phyloP scores from a whole-genome alignment of 257 asterid species.

The Leonotis leonurus region DNA sequence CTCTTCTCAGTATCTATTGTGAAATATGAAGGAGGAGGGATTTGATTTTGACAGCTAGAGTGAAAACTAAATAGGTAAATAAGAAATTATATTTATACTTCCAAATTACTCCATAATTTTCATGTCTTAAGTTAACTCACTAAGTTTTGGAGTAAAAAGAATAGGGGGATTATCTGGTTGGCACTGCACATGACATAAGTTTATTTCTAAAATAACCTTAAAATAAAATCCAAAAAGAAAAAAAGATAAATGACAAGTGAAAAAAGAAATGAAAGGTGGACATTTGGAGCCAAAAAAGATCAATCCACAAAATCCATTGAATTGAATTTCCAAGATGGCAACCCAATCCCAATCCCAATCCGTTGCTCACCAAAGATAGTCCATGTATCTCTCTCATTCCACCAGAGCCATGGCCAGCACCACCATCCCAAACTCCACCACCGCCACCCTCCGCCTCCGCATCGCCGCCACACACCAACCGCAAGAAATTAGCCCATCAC shows the following conservation, averaged over 20 bases:
- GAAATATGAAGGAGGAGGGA: no score
- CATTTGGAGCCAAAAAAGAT: not conserved
- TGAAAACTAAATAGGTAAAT: no score
- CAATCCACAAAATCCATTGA: constrained; percentile 24
- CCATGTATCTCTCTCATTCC: not conserved
- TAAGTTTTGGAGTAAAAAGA: no score
- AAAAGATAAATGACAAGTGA: not conserved
- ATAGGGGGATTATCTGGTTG: no score
- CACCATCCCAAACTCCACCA: constrained; percentile 38
- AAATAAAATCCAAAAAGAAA: not conserved
- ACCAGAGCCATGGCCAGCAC: constrained; percentile 24
- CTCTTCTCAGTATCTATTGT: no score
- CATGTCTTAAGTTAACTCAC: no score
- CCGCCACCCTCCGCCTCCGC: constrained; percentile 37
- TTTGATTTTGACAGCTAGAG: no score
- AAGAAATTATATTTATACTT: no score
- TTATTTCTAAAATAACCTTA: no score
- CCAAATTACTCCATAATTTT: no score
- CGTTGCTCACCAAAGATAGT: not conserved
- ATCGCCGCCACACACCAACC: constrained; percentile 11
- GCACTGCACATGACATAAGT: no score
- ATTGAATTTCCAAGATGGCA: not conserved
- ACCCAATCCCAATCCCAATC: not conserved
- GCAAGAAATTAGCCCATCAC: not conserved
- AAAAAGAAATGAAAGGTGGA: constrained; percentile 40